Base-by-base conservation (phyloP, 441 rosid genomes). In the Lepidium campestre region DNA sequence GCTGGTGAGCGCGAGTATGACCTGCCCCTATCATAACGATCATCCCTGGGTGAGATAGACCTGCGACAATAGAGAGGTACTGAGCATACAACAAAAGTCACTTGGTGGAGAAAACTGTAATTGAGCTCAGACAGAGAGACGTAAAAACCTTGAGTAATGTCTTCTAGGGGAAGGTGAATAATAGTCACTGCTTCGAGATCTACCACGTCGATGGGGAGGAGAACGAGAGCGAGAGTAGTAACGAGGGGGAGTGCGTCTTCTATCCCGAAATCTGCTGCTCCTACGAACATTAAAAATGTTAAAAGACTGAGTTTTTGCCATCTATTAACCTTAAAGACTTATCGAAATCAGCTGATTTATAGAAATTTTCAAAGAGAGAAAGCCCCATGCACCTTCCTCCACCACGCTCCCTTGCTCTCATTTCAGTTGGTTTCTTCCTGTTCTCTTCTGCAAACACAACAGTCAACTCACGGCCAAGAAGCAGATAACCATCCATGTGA, bases 401-500 rank as follows among this genome's bases (percentile, higher is more conserved):
- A 46, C 29, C 78, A n/a, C 79, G 79, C 68, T 86, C 89, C 71
- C 87, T 79, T 11, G 74, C 71, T 68, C 91, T 84, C 89, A 86
- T 86, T 65, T 86, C 87, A 23, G 80, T 32, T 49, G 93, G 93
- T 72, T 82, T 87, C 86, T 84, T 87, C 60, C 90, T 74, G 56
- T 85, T 83, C 67, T 85, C 88, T 82, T 85, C 90, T 7, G 93
- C 93, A 80, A 87, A 87, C 49, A 85, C 81, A 15, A 87, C 90
- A 44, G 84, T 82, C 70, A 87, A 50, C 70, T 85, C 90, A 25
- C 85, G 81, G 22, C 90, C 93, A 47, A 80, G 80, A 64, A 85
- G 83, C 67, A 85, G 72, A 57, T 78, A 81, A 5, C 93, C 93
- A 79, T 87, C 93, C 90, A 85, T 76, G 79, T 83, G 81, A 68